Base-by-base conservation (phyloP, 371 early-diverging fungal species). In the Rhizopus delemar region DNA sequence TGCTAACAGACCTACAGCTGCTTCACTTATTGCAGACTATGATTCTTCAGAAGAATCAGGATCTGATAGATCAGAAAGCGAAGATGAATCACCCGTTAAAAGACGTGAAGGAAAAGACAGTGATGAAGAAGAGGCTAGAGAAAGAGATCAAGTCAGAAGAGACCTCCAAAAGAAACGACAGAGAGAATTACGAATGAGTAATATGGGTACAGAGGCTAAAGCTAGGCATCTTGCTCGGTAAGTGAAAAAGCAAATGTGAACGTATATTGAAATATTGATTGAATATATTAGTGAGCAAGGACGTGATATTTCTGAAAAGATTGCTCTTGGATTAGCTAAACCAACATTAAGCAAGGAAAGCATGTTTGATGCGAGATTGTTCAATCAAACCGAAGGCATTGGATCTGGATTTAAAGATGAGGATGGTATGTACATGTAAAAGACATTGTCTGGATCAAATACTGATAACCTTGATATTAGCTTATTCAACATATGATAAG, bases 221-320 rank as follows among this genome's bases (percentile, higher is more conserved):
- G 91, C 92, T 28, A 91, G 91, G 60, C 84, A 89, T 41, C 69
- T 90, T 66, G 90, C 92, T 51, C 79, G 85, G 80, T 77, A 80
- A 60, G 79, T 46, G 15, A 41, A 31, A 22, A 22, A 22, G 28
- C 11, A 4, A 33, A 28, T 12, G 41, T 8, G 22, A 22, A 39
- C 49, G 3, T 11, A 22, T 22, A 22, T 22, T 22, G 22, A 22
- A 2, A n/a, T 53, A 46, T 52, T 48, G 16, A 41, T 41, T 31
- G 41, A 43, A 3, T 55, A 41, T 39, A 35, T 31, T 59, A 85
- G 86, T 48, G 71, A 85, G 15, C 77, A 87, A 64, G 89, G 89
- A 3, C 89, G 99, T 70, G 99, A 98, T 81, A 93, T 98, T 53
- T 95, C 97, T 1, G 99, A 98, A 75, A 97, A 96, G 77, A 91